These are phyloP conservation scores for Hyphodiscus hymeniophilus DNA, from an alignment of 495 filamentous ascomycete species.

Conservation along the genomic window DNA sequence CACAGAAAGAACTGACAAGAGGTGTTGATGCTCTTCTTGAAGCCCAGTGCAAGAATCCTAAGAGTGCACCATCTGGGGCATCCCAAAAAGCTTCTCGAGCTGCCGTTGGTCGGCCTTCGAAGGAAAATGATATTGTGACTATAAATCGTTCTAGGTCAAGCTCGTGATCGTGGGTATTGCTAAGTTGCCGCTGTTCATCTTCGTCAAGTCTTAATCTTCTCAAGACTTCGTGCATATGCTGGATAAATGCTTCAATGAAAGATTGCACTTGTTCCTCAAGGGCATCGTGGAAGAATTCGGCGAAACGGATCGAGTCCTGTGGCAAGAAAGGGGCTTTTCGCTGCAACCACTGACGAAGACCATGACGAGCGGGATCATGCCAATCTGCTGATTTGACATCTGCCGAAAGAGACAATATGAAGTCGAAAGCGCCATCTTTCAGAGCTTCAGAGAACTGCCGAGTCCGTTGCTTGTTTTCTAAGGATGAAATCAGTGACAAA, in stretches of 20 bases:
- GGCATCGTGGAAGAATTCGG: conserved; percentile 53
- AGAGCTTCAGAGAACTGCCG: conserved; percentile 67
- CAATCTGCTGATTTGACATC: conserved; percentile 64
- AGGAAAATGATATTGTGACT: conserved; percentile 85
- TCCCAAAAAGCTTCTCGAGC: conserved; percentile 76
- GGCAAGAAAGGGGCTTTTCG: conserved; percentile 61
- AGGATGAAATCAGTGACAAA: conserved; percentile 8
- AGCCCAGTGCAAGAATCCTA: conserved; percentile 93
- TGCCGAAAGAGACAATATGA: conserved; percentile 74
- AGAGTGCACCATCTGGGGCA: conserved; percentile 79
- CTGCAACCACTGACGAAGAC: conserved; percentile 68
- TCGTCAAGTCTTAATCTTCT: conserved; percentile 81
- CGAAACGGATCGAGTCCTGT: conserved; percentile 52
- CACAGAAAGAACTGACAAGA: conserved; percentile 88
- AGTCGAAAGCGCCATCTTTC: conserved; percentile 86
- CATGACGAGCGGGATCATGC: conserved; percentile 70
- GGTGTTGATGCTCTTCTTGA: conserved; percentile 87
- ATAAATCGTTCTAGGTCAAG: conserved; percentile 85
- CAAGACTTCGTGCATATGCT: conserved; percentile 88
- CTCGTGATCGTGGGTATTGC: conserved; percentile 64
- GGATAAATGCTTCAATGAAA: conserved; percentile 84
- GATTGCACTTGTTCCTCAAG: conserved; percentile 75
- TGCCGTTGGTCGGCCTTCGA: conserved; percentile 70
- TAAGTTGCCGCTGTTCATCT: conserved; percentile 71
- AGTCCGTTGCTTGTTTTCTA: conserved; percentile 59